Evolutionary conservation across 768 basidiomycete genomes (phyloP).

Genomic region (Suillus fuscotomentosus): DNA sequence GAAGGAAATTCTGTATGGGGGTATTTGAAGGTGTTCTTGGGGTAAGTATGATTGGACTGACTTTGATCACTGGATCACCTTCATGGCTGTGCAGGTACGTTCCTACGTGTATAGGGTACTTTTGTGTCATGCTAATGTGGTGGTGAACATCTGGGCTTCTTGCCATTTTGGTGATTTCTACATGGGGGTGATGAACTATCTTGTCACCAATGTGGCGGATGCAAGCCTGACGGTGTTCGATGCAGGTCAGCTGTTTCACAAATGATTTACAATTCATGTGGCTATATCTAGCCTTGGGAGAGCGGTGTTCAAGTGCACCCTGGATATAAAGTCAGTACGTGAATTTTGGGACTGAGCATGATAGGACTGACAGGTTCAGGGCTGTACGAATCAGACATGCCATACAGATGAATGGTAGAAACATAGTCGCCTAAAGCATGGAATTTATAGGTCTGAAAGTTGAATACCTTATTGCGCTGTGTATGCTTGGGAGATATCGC

Average conservation of each 20-base stretch:
- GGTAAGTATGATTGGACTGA: too few relatives aligned
- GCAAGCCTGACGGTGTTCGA: not conserved
- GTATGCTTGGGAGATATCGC: too few relatives aligned
- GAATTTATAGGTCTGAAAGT: too few relatives aligned
- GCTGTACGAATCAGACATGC: too few relatives aligned
- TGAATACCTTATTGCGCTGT: too few relatives aligned
- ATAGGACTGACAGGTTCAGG: too few relatives aligned
- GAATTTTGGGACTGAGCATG: too few relatives aligned
- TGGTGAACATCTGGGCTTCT: constrained; percentile 11
- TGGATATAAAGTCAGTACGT: constrained; percentile 17
- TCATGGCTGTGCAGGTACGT: constrained; percentile 4
- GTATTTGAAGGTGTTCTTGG: too few relatives aligned
- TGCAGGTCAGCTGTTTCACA: constrained; percentile 5
- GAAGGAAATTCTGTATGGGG: too few relatives aligned
- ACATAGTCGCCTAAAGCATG: too few relatives aligned
- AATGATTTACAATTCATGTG: constrained; percentile 1
- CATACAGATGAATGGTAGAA: too few relatives aligned
- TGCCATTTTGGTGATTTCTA: not conserved
- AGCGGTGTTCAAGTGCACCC: constrained; percentile 32
- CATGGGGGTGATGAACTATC: not conserved
- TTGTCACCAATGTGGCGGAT: constrained; percentile 4
- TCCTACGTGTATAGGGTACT: not conserved
- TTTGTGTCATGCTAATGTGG: constrained; percentile 17
- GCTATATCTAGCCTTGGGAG: constrained; percentile 1
- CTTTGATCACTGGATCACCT: constrained; percentile 18